These are phyloP conservation scores for Amylostereum chailletii DNA, from an alignment of 1,284 basidiomycete species.

Conservation along the genomic window DNA sequence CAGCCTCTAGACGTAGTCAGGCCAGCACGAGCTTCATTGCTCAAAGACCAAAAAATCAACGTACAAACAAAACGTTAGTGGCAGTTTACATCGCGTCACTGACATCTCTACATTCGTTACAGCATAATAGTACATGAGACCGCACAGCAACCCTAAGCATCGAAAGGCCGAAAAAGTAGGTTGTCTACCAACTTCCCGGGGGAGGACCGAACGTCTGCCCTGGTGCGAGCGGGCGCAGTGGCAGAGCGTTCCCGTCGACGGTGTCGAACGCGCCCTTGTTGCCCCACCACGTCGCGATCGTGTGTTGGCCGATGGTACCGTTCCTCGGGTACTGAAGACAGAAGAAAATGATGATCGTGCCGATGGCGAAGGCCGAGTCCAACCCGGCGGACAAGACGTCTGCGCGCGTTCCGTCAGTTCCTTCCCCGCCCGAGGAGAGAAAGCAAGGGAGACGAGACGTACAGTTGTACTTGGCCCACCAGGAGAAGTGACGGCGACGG, in stretches of 20 bases:
- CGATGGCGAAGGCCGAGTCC: constrained; percentile 46
- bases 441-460: constrained; percentile 4
- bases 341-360: constrained; percentile 45
- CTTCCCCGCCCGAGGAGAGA: neutral
- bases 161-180: too few relatives aligned
- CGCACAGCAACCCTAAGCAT: too few relatives aligned
- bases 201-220: neutral
- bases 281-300: constrained; percentile 44
- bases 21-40: too few relatives aligned
- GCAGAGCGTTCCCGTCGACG: neutral
- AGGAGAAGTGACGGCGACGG: constrained; percentile 37
- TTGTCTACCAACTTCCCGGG: too few relatives aligned
- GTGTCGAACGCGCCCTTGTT: constrained; percentile 21
- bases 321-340: constrained; percentile 33
- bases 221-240: neutral
- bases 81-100: too few relatives aligned
- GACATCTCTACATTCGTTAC: too few relatives aligned
- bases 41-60: too few relatives aligned
- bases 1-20: too few relatives aligned
- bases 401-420: constrained; percentile 9
- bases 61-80: too few relatives aligned
- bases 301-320: constrained; percentile 34
- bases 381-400: constrained; percentile 55
- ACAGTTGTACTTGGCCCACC: constrained; percentile 52
- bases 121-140: too few relatives aligned